Evolutionary conservation across 768 basidiomycete species (phyloP).

Genomic region (Cystofilobasidium ferigula): DNA sequence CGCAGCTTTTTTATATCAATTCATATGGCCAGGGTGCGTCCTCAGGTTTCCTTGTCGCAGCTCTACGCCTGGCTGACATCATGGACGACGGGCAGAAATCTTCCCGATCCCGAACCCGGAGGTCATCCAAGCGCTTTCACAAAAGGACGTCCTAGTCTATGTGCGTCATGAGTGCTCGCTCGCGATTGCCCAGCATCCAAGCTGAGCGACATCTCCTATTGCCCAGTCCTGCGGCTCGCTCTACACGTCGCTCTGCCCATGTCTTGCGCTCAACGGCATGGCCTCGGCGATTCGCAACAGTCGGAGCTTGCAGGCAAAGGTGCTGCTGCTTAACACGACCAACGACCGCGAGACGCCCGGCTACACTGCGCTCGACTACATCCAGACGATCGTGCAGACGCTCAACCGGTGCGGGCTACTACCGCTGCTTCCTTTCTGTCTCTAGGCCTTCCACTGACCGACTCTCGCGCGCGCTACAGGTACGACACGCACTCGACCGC

Average conservation of each 20-base stretch:
- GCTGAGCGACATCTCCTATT: not conserved
- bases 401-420: slow-evolving; percentile 44
- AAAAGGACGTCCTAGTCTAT: slow-evolving; percentile 65
- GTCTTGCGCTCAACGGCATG: slow-evolving; percentile 71
- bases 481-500: slow-evolving; percentile 8
- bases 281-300: slow-evolving; percentile 67
- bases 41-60: not conserved
- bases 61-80: not conserved
- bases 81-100: too few species aligned
- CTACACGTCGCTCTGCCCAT: slow-evolving; percentile 93
- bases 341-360: slow-evolving; percentile 86
- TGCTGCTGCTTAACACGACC: slow-evolving; percentile 69
- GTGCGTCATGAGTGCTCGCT: not conserved
- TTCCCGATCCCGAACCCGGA: slow-evolving; percentile 76
- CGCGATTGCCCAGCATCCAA: not conserved
- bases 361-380: slow-evolving; percentile 73
- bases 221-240: slow-evolving; percentile 68
- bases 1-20: slow-evolving; percentile 79
- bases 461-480: not conserved
- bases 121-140: slow-evolving; percentile 53
- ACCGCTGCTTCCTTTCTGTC: not conserved
- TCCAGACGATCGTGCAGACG: slow-evolving; percentile 62
- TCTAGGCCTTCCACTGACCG: not conserved
- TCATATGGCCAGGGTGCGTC: slow-evolving; percentile 55
- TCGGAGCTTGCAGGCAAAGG: slow-evolving; percentile 58